phyloP scores from a whole-genome alignment of 768 basidiomycete species.

The Boletellus ananas region DNA sequence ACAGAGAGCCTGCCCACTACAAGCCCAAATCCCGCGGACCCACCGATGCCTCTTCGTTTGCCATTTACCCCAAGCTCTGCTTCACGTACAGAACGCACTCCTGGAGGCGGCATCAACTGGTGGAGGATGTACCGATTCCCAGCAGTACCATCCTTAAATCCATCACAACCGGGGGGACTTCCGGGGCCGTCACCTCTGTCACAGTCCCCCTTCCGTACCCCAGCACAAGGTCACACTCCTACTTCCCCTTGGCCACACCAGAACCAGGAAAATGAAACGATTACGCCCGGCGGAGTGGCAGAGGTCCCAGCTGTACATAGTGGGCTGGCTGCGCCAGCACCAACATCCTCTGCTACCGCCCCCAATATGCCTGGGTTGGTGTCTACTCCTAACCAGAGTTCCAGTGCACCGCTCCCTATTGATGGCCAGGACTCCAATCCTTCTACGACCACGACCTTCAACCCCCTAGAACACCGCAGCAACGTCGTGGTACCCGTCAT shows the following conservation, averaged over 20 bases:
- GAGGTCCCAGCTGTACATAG: conserved; percentile 16
- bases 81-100: conserved; percentile 36
- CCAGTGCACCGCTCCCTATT: conserved; percentile 2
- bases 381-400: conserved; percentile 9
- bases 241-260: conserved; percentile 17
- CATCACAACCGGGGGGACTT: conserved; percentile 14
- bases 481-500: conserved; percentile 75
- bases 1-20: conserved; percentile 1
- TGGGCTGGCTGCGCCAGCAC: conserved; percentile 11
- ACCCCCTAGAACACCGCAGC: conserved; percentile 23
- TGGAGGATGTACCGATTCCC: conserved; percentile 85
- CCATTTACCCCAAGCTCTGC: conserved; percentile 29
- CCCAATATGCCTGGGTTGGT: conserved; percentile 17
- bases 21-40: conserved; percentile 11
- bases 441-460: conserved; percentile 13
- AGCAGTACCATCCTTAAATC: conserved; percentile 47
- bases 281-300: conserved; percentile 10
- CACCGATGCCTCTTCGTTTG: conserved; percentile 30
- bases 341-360: conserved; percentile 7
- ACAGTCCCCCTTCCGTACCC: conserved; percentile 21
- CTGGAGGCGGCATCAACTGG: conserved; percentile 61
- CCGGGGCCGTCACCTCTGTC: conserved; percentile 20
- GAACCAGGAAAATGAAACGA: conserved; percentile 20
- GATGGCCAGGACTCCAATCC: conserved; percentile 14
- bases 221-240: conserved; percentile 18